These are phyloP conservation scores for Tricholoma bakamatsutake DNA, from an alignment of 768 basidiomycete species.

Conservation along the genomic window DNA sequence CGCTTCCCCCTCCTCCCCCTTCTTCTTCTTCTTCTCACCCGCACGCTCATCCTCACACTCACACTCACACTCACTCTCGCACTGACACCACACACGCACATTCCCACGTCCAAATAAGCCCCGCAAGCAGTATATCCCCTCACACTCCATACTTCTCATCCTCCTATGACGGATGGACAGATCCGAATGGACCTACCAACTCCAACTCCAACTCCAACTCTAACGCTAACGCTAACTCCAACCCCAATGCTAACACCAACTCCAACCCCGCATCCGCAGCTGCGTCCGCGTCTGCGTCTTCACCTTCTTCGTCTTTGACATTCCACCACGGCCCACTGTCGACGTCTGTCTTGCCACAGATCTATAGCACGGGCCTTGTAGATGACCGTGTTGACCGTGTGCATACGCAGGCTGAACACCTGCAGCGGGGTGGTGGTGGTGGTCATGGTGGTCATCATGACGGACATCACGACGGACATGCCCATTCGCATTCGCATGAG, in stretches of 20 bases:
- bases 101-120: neutral
- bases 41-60: neutral
- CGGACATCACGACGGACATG: no score
- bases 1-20: no score
- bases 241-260: conserved; percentile 6
- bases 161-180: conserved; percentile 44
- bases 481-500: conserved; percentile 8
- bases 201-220: no score
- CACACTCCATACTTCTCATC: conserved; percentile 1
- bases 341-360: conserved; percentile 68
- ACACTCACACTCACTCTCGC: no score
- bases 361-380: conserved; percentile 68
- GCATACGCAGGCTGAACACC: conserved; percentile 7
- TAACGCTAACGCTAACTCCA: no score
- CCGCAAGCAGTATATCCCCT: neutral
- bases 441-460: no score
- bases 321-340: conserved; percentile 48
- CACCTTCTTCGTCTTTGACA: neutral
- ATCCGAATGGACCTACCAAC: conserved; percentile 16
- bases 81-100: no score
- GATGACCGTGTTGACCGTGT: conserved; percentile 34
- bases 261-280: no score
- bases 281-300: no score
- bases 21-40: no score
- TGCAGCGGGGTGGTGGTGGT: conserved; percentile 9